Percentiles rank a stretch among this genome's conserved stretches.
Evolutionary conservation across 2,329 filamentous ascomycete genomes (phyloP).

Genomic region (Ceratocystis cacaofunesta): DNA sequence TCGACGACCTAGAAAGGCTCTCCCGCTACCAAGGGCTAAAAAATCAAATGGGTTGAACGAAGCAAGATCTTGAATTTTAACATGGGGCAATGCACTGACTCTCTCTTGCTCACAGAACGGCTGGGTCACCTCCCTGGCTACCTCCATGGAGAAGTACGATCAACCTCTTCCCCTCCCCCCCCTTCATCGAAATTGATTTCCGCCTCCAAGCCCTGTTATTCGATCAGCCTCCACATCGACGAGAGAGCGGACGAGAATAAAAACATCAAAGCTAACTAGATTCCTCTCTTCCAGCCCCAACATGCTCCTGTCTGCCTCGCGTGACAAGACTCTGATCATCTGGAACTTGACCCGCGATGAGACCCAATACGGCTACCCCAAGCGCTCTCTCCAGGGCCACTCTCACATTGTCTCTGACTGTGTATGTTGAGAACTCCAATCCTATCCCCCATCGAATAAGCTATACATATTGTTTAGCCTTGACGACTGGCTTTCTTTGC

Average conservation of each 20-base stretch:
- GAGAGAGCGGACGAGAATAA: not conserved
- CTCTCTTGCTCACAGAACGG: constrained; percentile 45
- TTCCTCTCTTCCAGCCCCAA: constrained; percentile 53
- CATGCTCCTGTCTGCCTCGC: constrained; percentile 95
- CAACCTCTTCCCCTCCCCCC: constrained; percentile 9
- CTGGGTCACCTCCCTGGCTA: constrained; percentile 98
- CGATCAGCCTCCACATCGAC: not conserved
- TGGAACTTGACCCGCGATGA: constrained; percentile 99
- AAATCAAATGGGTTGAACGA: not conserved
- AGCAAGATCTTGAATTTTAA: constrained; percentile 9
- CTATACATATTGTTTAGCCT: not conserved
- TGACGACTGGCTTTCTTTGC: not conserved
- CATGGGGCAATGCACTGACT: constrained; percentile 16
- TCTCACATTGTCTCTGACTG: constrained; percentile 99
- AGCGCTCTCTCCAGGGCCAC: constrained; percentile 96
- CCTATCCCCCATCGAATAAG: constrained; percentile 1
- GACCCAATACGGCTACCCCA: constrained; percentile 95
- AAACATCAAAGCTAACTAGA: constrained; percentile 13
- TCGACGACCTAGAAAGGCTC: not conserved
- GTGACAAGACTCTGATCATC: constrained; percentile 99
- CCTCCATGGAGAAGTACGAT: constrained; percentile 92
- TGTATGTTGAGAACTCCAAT: constrained; percentile 46
- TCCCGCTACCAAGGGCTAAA: not conserved
- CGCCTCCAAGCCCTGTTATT: not conserved
- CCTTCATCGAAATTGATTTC: not conserved